Base-by-base conservation (phyloP, 2,329 filamentous ascomycete genomes). In the Colletotrichum sp. region DNA sequence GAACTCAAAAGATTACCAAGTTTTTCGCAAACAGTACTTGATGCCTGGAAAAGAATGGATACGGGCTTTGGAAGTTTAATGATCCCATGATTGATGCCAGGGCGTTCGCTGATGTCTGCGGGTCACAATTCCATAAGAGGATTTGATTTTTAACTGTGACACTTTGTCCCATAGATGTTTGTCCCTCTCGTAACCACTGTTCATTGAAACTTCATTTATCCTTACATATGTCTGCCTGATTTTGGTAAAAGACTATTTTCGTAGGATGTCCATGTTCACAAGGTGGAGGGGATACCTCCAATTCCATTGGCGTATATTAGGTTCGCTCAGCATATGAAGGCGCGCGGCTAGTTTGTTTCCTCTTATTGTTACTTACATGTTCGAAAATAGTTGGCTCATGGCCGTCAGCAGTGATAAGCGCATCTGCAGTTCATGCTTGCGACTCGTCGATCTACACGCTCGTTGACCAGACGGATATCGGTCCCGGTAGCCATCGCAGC, bases 1-100 rank as follows among this genome's bases (percentile, higher is more conserved):
- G 84, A 4, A 84, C 81, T 21, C 85, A 84, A 73, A 89, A 88
- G 77, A 87, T 87, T 31, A 87, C 85, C 0, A 86, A 83, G 72
- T 87, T 87, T 75, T 87, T 87, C 75, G 82, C 79, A 27, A 86
- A 85, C 66, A 85, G 84, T 72, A 81, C 84, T 12, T 87, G 77
- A 83, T 43, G 6, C 16, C 31, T 57, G 21, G 24, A 18, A 27
- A 27, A 31, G 15, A 27, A 31, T 1, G 54, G 54, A 57, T 27
- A 27, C 54, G 54, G 54, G 54, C 16, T 31, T 27, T 57, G 43
- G 43, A 51, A 51, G n/a, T 21, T 51, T 51, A 51, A 51, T 51
- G 43, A 51, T 21, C n/a, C 43, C 43, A 51, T 51, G 43, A 24
- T 51, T 21, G 43, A 51, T 51, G 43, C 43, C n/a, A 31, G 24